Conservation (phyloP, 805 yeast genomes). For the Lipomyces yamanashiensis region DNA sequence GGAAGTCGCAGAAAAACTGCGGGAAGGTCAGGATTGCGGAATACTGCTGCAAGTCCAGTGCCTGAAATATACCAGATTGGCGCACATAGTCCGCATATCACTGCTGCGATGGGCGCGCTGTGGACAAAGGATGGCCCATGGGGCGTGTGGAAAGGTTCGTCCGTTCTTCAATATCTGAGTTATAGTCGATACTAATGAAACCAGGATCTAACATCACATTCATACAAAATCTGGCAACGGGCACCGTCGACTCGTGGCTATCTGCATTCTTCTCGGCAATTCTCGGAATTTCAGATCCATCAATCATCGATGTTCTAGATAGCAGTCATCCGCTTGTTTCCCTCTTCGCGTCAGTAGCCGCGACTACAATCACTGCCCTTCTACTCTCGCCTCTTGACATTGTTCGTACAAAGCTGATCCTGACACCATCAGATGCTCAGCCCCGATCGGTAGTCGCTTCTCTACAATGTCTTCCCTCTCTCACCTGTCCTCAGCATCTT, state of each 20-base stretch:
- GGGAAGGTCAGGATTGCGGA: constrained; percentile 1
- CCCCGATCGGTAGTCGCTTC: constrained; percentile 75
- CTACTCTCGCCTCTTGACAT: constrained; percentile 80
- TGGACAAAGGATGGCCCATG: constrained; percentile 67
- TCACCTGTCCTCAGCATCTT: constrained; percentile 62
- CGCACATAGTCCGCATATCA: constrained; percentile 42
- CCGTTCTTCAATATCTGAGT: constrained; percentile 45
- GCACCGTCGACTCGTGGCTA: constrained; percentile 87
- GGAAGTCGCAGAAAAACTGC: neutral
- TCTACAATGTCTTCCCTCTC: constrained; percentile 56
- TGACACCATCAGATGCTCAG: constrained; percentile 60
- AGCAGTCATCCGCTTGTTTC: constrained; percentile 75
- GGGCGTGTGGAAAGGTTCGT: constrained; percentile 62
- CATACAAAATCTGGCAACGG: constrained; percentile 70
- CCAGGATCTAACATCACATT: constrained; percentile 70
- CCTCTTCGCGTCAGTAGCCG: constrained; percentile 68
- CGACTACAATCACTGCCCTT: constrained; percentile 73
- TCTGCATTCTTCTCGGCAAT: constrained; percentile 85
- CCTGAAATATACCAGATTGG: constrained; percentile 29
- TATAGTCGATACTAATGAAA: constrained; percentile 58
- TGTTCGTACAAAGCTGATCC: constrained; percentile 75
- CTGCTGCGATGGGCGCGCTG: constrained; percentile 52
- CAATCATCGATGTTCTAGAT: constrained; percentile 78
- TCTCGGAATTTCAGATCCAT: constrained; percentile 84
- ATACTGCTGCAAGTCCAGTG: constrained; percentile 13